These are phyloP conservation scores for Vickermania spadyakhi DNA, from an alignment of 208 protist species.

Conservation along the genomic window DNA sequence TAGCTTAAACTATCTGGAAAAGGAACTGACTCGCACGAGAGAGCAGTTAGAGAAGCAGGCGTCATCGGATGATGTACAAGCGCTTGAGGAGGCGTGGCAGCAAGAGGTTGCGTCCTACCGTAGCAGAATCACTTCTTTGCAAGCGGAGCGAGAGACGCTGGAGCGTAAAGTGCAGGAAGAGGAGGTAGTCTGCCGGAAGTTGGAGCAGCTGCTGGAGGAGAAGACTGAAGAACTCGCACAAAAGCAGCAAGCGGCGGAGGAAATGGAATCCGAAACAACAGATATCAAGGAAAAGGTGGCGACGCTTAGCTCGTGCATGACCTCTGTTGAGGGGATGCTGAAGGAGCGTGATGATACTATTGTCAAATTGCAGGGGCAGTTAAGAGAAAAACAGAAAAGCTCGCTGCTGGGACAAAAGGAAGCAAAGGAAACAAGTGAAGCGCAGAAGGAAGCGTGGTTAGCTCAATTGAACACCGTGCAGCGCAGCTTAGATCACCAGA, in stretches of 20 bases:
- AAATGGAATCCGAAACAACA: background rate
- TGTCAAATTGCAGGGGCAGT: conserved; percentile 8
- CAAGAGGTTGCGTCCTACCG: conserved; percentile 11
- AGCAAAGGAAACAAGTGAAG: conserved; percentile 5
- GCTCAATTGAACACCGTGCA: conserved; percentile 17
- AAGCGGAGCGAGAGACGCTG: no score
- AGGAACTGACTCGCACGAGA: no score
- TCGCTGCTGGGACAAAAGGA: conserved; percentile 4
- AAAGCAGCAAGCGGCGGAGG: background rate
- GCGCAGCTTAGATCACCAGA: conserved; percentile 37
- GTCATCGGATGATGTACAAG: conserved; percentile 16
- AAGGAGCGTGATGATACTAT: conserved; percentile 11
- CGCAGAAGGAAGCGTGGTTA: conserved; percentile 12
- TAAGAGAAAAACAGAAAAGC: conserved; percentile 9
- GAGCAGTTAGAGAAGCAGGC: no score
- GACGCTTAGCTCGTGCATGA: conserved; percentile 14
- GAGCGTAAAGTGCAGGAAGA: no score
- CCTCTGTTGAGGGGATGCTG: conserved; percentile 12
- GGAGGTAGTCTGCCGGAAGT: conserved; percentile 3
- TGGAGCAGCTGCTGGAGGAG: background rate
- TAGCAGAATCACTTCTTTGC: no score
- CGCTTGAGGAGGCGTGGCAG: conserved; percentile 12
- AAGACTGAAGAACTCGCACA: background rate
- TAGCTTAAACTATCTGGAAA: conserved; percentile 13
- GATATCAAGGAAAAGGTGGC: background rate